Evolutionary conservation across 2,329 filamentous ascomycete genomes (phyloP).

Genomic region (Xylariaceae sp.): DNA sequence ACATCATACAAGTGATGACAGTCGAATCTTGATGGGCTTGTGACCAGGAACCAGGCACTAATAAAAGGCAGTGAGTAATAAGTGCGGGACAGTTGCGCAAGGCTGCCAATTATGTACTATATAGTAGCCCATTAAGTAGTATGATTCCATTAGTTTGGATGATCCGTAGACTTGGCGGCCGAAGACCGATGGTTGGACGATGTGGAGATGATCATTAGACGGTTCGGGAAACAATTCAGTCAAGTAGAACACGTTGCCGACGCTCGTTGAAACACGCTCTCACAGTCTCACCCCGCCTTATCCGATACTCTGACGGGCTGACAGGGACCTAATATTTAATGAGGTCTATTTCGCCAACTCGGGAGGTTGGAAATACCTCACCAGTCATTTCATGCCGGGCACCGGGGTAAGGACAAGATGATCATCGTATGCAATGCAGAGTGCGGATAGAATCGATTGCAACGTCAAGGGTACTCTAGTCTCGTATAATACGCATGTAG

Average conservation of each 20-base stretch:
- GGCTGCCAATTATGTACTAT: no score
- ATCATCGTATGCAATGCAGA: slow-evolving; percentile 2
- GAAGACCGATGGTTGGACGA: slow-evolving; percentile 21
- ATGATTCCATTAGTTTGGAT: slow-evolving; percentile 33
- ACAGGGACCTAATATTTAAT: no score
- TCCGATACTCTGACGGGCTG: slow-evolving; percentile 13
- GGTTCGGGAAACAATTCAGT: slow-evolving; percentile 1
- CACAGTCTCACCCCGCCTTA: slow-evolving; percentile 20
- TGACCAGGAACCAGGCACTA: no score
- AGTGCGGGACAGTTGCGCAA: slow-evolving; percentile 22
- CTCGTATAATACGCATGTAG: no score
- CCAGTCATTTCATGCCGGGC: slow-evolving; percentile 1
- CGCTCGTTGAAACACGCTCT: slow-evolving; percentile 13
- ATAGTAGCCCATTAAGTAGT: no score
- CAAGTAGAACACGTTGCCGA: slow-evolving; percentile 8
- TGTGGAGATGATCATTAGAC: slow-evolving; percentile 26
- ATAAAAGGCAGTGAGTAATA: slow-evolving; percentile 15
- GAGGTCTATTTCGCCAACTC: no score
- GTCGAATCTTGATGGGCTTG: background rate
- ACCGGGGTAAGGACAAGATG: background rate
- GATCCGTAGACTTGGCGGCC: slow-evolving; percentile 29
- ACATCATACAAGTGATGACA: no score
- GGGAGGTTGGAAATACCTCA: background rate
- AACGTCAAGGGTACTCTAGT: slow-evolving; percentile 8
- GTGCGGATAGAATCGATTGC: background rate